phyloP scores from a whole-genome alignment of 164 flowering plant genomes.

The Kingdonia uniflora region DNA sequence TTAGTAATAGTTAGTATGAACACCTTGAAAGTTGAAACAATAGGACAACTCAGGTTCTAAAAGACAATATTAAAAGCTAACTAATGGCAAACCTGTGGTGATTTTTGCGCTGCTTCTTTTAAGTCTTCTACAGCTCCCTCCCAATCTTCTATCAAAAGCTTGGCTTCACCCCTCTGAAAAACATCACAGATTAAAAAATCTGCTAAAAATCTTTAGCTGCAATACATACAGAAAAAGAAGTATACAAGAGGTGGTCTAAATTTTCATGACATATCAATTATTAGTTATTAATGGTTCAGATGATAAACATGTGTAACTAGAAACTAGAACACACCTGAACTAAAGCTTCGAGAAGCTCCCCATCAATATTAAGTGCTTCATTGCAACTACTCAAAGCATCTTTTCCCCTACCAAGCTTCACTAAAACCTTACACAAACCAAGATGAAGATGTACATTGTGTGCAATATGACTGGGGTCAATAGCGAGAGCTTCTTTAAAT shows the following conservation, averaged over 20 bases:
- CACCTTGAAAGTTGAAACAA: neutral
- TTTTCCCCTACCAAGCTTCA: conserved; percentile 92
- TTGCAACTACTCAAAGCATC: conserved; percentile 78
- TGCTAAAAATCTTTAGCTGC: too few species aligned
- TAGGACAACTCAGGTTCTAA: too few species aligned
- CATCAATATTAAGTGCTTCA: conserved; percentile 77
- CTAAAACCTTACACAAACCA: conserved; percentile 77
- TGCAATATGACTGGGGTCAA: conserved; percentile 75
- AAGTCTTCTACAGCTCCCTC: conserved; percentile 93
- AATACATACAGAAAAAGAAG: too few species aligned
- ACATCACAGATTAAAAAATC: neutral
- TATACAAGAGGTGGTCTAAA: too few species aligned
- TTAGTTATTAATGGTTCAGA: too few species aligned
- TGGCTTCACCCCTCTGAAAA: conserved; percentile 95
- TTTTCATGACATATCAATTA: too few species aligned
- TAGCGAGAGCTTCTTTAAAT: conserved; percentile 66
- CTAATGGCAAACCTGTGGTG: conserved; percentile 73
- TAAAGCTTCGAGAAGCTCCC: conserved; percentile 76
- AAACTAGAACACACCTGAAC: conserved; percentile 47
- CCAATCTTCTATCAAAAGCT: conserved; percentile 87
- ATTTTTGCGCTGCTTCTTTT: conserved; percentile 76
- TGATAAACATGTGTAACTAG: neutral
- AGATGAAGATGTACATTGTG: conserved; percentile 90
- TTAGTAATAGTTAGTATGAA: neutral
- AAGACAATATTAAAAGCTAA: neutral